Conservation (phyloP, 2,329 filamentous ascomycete species). For the Celoporthe dispersa region DNA sequence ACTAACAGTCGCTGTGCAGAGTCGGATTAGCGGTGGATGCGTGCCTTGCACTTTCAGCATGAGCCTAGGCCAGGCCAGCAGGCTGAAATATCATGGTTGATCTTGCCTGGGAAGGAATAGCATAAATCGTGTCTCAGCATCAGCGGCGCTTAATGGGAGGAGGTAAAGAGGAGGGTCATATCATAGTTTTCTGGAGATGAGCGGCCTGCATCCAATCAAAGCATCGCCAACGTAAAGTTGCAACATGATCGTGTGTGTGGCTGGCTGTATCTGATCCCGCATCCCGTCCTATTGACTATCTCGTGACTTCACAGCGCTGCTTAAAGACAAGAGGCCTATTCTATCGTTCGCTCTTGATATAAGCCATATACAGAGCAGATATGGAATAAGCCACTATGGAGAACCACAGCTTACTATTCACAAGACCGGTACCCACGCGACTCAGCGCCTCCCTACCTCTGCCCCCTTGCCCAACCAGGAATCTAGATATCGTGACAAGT, state of each 20-base stretch:
- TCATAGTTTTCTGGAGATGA: not conserved
- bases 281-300: not conserved
- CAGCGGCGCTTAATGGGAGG: constrained; percentile 10
- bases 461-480: not conserved
- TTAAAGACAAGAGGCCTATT: not conserved
- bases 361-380: not conserved
- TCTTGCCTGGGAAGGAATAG: not conserved
- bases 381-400: no score
- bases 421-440: not conserved
- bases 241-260: not conserved
- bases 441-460: not conserved
- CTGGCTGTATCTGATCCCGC: not conserved
- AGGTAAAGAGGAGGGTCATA: not conserved
- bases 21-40: constrained; percentile 86
- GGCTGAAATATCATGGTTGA: not conserved
- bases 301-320: not conserved
- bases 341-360: not conserved
- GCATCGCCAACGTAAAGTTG: not conserved
- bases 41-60: constrained; percentile 71
- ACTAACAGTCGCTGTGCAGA: constrained; percentile 46
- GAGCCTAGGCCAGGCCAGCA: not conserved
- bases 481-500: not conserved
- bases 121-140: constrained; percentile 7
- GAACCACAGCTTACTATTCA: not conserved
- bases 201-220: not conserved